Percentiles rank a stretch among this genome's conserved stretches.
These are phyloP conservation scores for Austroboletus rostrupii DNA, from an alignment of 1,284 basidiomycete genomes.

Conservation along the genomic window DNA sequence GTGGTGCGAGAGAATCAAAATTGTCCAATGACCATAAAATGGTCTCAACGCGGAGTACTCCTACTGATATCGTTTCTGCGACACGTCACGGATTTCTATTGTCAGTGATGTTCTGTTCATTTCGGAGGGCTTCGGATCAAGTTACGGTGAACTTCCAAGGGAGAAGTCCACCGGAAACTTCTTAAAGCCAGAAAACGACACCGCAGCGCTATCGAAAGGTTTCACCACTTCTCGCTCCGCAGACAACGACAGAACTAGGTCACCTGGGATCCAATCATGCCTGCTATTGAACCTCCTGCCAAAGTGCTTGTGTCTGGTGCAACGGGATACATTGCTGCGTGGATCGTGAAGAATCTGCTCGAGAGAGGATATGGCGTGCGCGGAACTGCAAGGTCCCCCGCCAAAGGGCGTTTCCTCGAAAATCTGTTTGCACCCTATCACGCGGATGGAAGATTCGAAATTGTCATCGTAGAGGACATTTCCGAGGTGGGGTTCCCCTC, in stretches of 20 bases:
- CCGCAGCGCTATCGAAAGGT: too few species aligned
- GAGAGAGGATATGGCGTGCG: constrained; percentile 40
- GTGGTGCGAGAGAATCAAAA: too few species aligned
- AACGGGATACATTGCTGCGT: constrained; percentile 36
- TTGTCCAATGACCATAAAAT: too few species aligned
- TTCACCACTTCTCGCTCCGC: background rate
- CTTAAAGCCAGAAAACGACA: too few species aligned
- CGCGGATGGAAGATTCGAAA: constrained; percentile 38
- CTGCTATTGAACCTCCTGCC: constrained; percentile 33
- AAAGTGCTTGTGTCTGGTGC: constrained; percentile 41
- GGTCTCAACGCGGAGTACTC: too few species aligned
- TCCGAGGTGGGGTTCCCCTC: constrained; percentile 29
- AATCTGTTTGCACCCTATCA: constrained; percentile 35
- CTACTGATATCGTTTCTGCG: too few species aligned
- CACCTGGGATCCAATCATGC: constrained; percentile 29
- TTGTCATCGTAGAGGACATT: constrained; percentile 46
- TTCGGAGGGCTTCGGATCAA: too few species aligned
- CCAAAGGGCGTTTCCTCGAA: constrained; percentile 41
- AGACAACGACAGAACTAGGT: background rate
- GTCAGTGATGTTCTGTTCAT: too few species aligned
- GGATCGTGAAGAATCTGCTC: constrained; percentile 34
- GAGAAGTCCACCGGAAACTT: too few species aligned
- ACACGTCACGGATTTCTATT: too few species aligned
- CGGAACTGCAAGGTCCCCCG: constrained; percentile 43
- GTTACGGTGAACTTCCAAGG: too few species aligned